phyloP scores from a whole-genome alignment of 371 early-diverging fungal species.

The Gilbertella persicaria region DNA sequence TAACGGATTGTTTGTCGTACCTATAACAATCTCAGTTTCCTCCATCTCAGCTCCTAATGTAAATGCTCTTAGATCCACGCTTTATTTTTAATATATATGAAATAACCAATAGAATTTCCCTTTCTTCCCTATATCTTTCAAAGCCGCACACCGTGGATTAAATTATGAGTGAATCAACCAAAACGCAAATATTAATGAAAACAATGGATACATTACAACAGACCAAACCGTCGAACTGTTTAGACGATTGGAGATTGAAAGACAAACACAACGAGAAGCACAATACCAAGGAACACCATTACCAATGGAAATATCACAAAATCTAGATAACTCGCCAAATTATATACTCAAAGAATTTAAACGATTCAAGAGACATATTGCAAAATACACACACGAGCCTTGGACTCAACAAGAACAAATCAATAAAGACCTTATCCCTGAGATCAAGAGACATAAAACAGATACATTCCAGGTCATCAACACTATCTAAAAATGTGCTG shows the following conservation, averaged over 20 bases:
- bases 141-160: slow-evolving; percentile 4
- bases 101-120: too few relatives aligned
- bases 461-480: slow-evolving; percentile 1
- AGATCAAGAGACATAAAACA: neutral
- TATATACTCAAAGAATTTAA: neutral
- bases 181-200: neutral
- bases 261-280: too few relatives aligned
- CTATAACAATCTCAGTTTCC: too few relatives aligned
- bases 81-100: too few relatives aligned
- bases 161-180: neutral
- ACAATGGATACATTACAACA: neutral
- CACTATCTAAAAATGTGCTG: slow-evolving; percentile 6
- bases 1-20: too few relatives aligned
- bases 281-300: neutral
- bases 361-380: neutral
- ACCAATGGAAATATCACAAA: neutral
- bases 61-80: too few relatives aligned
- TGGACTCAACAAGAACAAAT: slow-evolving; percentile 5
- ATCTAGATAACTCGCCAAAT: neutral
- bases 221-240: too few relatives aligned
- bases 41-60: too few relatives aligned
- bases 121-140: too few relatives aligned
- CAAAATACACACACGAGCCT: neutral
- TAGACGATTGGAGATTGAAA: too few relatives aligned
- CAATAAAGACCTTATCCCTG: slow-evolving; percentile 7